These are phyloP conservation scores for Ascodesmis nigricans DNA, from an alignment of 495 filamentous ascomycete species.

Conservation along the genomic window DNA sequence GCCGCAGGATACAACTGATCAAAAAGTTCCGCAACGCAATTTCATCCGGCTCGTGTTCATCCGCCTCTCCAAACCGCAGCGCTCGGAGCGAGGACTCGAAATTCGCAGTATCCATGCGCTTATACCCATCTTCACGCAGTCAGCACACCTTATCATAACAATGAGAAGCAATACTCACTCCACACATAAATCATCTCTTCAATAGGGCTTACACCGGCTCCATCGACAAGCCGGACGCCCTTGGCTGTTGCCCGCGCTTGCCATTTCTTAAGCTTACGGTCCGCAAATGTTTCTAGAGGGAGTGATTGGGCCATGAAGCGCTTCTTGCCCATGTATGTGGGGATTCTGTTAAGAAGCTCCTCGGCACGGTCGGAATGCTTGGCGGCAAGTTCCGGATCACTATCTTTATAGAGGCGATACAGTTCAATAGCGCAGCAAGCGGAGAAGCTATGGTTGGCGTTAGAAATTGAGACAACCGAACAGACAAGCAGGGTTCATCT, in stretches of 20 bases:
- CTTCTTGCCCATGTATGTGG: constrained; percentile 60
- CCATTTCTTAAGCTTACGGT: constrained; percentile 77
- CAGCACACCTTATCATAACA: background rate
- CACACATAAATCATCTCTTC: constrained; percentile 96
- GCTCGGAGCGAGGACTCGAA: constrained; percentile 39
- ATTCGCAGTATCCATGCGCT: constrained; percentile 46
- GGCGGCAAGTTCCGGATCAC: constrained; percentile 29
- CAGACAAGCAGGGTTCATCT: background rate
- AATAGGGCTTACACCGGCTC: constrained; percentile 57
- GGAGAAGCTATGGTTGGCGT: constrained; percentile 30
- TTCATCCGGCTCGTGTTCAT: constrained; percentile 45
- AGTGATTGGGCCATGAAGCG: constrained; percentile 71
- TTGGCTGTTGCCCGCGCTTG: constrained; percentile 43
- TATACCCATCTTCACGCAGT: constrained; percentile 30
- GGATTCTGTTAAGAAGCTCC: constrained; percentile 47
- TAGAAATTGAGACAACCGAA: too few relatives aligned
- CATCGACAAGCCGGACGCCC: constrained; percentile 48
- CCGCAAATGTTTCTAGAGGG: constrained; percentile 75
- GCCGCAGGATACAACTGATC: constrained; percentile 42
- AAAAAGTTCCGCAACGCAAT: constrained; percentile 43
- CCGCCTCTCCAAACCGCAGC: constrained; percentile 42
- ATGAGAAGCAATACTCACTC: constrained; percentile 32
- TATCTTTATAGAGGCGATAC: constrained; percentile 40
- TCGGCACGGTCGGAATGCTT: constrained; percentile 35
- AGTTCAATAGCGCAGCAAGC: constrained; percentile 54